Conservation (phyloP, 1,139 yeast species). For the Hyphopichia burtonii region DNA sequence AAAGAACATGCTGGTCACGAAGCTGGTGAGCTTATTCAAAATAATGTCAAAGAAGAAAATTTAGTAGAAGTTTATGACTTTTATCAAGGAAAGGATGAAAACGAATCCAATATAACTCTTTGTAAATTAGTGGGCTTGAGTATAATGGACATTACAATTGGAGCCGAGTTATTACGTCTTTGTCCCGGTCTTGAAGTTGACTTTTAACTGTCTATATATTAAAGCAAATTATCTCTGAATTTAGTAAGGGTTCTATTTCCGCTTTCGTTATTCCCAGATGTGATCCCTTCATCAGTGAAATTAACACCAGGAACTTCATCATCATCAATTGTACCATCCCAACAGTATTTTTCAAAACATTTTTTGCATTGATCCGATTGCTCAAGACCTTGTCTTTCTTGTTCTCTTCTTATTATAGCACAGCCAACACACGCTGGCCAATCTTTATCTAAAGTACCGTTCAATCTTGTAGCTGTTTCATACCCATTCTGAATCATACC, state of each 20-base stretch:
- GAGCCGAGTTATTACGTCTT: background rate
- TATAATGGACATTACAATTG: background rate
- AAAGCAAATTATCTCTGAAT: background rate
- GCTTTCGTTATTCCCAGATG: conserved; percentile 30
- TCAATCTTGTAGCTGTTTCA: conserved; percentile 70
- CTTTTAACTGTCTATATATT: background rate
- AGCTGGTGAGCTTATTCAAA: conserved; percentile 63
- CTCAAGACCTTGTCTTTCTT: conserved; percentile 64
- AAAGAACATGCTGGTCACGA: conserved; percentile 54
- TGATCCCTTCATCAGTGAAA: conserved; percentile 50
- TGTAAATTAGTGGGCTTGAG: background rate
- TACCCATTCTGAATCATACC: conserved; percentile 76
- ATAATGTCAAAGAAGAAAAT: conserved; percentile 30
- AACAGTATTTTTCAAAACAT: conserved; percentile 78
- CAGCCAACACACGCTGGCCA: conserved; percentile 86
- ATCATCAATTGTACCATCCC: conserved; percentile 58
- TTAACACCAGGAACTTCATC: conserved; percentile 26
- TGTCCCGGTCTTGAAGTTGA: background rate
- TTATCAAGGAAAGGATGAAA: background rate
- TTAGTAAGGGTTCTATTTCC: conserved; percentile 17
- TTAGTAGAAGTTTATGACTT: conserved; percentile 33
- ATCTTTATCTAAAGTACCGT: conserved; percentile 67
- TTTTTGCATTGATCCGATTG: conserved; percentile 69
- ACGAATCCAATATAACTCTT: background rate
- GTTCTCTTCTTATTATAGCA: conserved; percentile 81